phyloP scores from a whole-genome alignment of 495 filamentous ascomycete genomes.

The Neurospora sp. region DNA sequence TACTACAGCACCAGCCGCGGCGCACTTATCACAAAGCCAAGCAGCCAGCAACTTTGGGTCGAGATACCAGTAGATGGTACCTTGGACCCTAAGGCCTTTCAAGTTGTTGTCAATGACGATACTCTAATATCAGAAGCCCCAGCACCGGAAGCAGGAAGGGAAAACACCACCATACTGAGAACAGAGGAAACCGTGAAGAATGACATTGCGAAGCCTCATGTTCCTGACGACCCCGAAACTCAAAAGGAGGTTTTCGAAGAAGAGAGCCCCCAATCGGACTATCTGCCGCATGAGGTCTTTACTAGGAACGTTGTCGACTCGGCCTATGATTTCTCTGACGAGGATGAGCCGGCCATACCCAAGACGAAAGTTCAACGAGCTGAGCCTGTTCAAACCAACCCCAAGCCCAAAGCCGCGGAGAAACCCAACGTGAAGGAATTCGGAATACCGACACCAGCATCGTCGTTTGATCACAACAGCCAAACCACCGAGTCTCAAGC shows the following conservation, averaged over 20 bases:
- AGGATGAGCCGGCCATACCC: constrained; percentile 24
- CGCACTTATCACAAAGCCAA: constrained; percentile 11
- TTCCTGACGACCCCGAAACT: neutral
- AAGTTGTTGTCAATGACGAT: neutral
- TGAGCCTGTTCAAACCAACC: neutral
- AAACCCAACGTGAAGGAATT: neutral
- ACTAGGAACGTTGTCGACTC: constrained; percentile 23
- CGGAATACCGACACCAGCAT: neutral
- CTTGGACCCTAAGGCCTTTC: neutral
- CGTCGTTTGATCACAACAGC: neutral
- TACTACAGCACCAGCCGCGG: neutral
- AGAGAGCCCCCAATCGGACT: neutral
- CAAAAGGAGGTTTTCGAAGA: neutral
- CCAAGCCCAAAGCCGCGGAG: neutral
- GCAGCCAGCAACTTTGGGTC: constrained; percentile 16
- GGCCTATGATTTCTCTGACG: constrained; percentile 33
- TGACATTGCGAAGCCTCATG: neutral
- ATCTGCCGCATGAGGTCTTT: constrained; percentile 10
- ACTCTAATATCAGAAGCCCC: neutral
- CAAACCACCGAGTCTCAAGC: neutral
- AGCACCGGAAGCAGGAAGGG: neutral
- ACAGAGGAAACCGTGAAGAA: neutral
- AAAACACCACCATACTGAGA: neutral
- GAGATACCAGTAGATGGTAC: constrained; percentile 7
- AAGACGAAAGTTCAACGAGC: neutral